Base-by-base conservation (phyloP, 441 rosid species). In the Flueggea neowawraea region DNA sequence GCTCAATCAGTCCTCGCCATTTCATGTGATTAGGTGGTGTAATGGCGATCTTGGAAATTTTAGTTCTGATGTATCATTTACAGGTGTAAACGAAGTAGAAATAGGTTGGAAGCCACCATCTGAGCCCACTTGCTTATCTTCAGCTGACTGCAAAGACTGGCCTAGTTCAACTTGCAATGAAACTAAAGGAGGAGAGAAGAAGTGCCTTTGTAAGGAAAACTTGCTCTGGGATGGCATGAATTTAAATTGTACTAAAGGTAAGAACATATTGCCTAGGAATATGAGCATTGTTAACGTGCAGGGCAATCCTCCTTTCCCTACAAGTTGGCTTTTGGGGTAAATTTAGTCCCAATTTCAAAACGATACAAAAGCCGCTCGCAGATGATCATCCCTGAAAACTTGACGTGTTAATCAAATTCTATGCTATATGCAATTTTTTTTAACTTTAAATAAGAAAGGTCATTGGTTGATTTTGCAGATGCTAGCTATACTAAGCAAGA, bases 111-210 rank as follows among this genome's bases (percentile, higher is more conserved):
- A 78, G 17, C 75, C 74, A 50, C 88, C 91, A 1, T 61, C 31
- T 5, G 91, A 80, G 76, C 90, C 88, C 43, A 73, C 69, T 28
- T 89, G 90, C 65, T 62, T 59, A 59, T 62, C 78, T n/a, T 57
- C 78, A 39, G 33, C 52, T 55, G 90, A 82, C 52, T 89, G 94
- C 81, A 80, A 49, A 52, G 85, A 81, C 63, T 89, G 89, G 88
- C 88, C 89, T 0, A 50, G 77, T 66, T 79, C 94, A 12, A 61
- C 75, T 60, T 87, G 93, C 62, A 69, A 64, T 45, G 62, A 31
- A 15, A 69, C 74, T 43, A 43, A 60, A 39, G 67, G 78, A 15
- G 76, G 82, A 47, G 60, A 44, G 70, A 76, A 68, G 52, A 74
- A 64, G 53, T 89, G 96, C 79, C 51, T 72, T 48, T 87, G 96